Base-by-base conservation (phyloP, 345 rosid genomes). In the Rhizophora apiculata region DNA sequence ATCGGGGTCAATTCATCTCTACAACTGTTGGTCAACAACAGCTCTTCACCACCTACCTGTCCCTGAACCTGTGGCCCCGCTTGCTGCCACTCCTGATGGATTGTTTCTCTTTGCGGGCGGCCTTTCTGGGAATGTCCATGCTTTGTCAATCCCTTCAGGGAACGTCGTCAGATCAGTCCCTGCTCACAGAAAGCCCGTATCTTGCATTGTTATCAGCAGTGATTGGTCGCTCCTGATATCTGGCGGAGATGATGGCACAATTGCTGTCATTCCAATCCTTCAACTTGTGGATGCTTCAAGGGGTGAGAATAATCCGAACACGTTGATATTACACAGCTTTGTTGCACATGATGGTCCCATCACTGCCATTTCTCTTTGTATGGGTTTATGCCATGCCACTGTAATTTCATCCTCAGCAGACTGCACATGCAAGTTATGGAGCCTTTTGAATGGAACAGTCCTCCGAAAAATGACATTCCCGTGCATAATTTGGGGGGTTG, bases 61-160 rank as follows among this genome's bases (percentile, higher is more conserved):
- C 56, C 86, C 88, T 21, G 86, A 82, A 65, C 83, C 88, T 6
- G 83, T 77, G 31, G 86, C 85, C 46, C 85, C 85, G 16, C 63
- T 85, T 3, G 72, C 68, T 19, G 64, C 85, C 27, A 69, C 76
- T 13, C 63, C 70, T n/a, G 83, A 85, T 49, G 86, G 81, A 43
- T 55, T 46, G 6, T 75, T 37, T 64, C 26, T 83, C 6, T 83
- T 85, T 19, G 82, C 89, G 0, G 89, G 86, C 20, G 85, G 86
- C 21, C 60, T 83, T 39, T 85, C 79, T 0, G 89, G 86, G 16
- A 36, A 56, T 8, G 18, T 82, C 34, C 60, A 79, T 60, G 56
- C 72, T 27, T 55, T 82, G 5, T 72, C 76, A 2, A 48, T 82
- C 55, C 83, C 85, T 7, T 75, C 80, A 39, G 82, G 89, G 1